phyloP scores from a whole-genome alignment of 192 early-diverging fungal genomes.

The Rhizophlyctis rosea region DNA sequence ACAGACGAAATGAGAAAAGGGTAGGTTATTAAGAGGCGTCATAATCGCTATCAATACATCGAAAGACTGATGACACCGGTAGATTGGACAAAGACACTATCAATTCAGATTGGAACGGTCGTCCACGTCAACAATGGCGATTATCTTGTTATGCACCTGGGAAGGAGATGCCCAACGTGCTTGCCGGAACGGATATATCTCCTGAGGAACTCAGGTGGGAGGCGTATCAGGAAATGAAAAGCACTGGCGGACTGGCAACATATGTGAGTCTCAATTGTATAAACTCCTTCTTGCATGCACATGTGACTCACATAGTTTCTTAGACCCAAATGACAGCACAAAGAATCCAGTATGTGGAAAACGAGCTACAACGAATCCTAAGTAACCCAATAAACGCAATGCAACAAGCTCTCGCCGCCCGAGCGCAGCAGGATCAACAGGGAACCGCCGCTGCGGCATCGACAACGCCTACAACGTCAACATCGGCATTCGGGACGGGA shows the following conservation, averaged over 20 bases:
- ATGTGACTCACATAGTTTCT: background rate
- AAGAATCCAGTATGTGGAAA: background rate
- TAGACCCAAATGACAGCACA: background rate
- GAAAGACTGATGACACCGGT: too few species aligned
- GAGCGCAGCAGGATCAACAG: background rate
- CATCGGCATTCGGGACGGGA: too few species aligned
- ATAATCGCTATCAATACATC: too few species aligned
- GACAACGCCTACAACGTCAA: background rate
- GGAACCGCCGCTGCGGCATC: background rate
- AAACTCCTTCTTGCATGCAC: background rate
- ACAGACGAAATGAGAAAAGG: too few species aligned
- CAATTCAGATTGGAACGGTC: too few species aligned
- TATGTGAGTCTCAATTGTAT: background rate
- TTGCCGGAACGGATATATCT: conserved; percentile 58
- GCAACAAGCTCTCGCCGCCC: background rate
- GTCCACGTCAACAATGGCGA: too few species aligned
- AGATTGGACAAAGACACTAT: too few species aligned
- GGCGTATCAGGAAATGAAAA: background rate
- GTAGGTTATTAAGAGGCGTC: too few species aligned
- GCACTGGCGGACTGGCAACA: background rate
- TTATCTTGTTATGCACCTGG: conserved; percentile 59
- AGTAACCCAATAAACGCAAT: background rate
- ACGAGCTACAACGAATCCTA: background rate
- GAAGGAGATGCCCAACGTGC: conserved; percentile 54
- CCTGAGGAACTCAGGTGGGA: conserved; percentile 56